Percentiles rank a stretch among this genome's conserved stretches.
phyloP scores from a whole-genome alignment of 345 rosid genomes.

The Diplotaxis tenuifolia region DNA sequence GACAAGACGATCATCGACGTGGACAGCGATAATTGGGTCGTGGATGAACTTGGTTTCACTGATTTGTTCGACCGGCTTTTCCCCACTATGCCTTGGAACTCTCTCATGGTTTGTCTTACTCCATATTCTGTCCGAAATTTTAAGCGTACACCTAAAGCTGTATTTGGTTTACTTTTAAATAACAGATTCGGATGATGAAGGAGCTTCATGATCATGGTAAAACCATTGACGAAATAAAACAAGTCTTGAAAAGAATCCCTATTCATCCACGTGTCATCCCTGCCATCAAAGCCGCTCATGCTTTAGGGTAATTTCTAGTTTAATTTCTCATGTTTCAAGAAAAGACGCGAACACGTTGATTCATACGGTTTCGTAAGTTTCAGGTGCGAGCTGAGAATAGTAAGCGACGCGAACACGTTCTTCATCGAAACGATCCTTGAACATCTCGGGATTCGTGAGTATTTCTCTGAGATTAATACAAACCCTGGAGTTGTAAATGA shows the following conservation, averaged over 20 bases:
- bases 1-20: slow-evolving; percentile 75
- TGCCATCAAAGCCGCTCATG: slow-evolving; percentile 73
- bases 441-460: slow-evolving; percentile 56
- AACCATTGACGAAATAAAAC: slow-evolving; percentile 57
- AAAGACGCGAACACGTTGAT: neutral
- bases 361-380: neutral
- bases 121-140: neutral
- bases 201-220: slow-evolving; percentile 61
- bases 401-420: slow-evolving; percentile 77
- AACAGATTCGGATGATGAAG: slow-evolving; percentile 75
- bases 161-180: neutral
- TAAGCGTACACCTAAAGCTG: neutral
- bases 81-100: slow-evolving; percentile 79
- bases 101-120: slow-evolving; percentile 56
- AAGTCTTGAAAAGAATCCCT: slow-evolving; percentile 50
- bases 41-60: slow-evolving; percentile 65
- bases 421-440: slow-evolving; percentile 70
- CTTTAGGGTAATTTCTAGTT: slow-evolving; percentile 52
- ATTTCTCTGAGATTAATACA: slow-evolving; percentile 74
- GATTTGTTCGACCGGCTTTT: slow-evolving; percentile 66
- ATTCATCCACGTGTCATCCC: slow-evolving; percentile 66
- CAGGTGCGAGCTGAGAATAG: slow-evolving; percentile 81
- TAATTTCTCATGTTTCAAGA: neutral
- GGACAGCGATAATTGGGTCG: slow-evolving; percentile 74
- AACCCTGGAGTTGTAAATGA: slow-evolving; percentile 66